A percentile compares a stretch with the other conserved stretches of the same genome.
Conservation (phyloP, 331 rosid genomes). For the Quercus tomentella region DNA sequence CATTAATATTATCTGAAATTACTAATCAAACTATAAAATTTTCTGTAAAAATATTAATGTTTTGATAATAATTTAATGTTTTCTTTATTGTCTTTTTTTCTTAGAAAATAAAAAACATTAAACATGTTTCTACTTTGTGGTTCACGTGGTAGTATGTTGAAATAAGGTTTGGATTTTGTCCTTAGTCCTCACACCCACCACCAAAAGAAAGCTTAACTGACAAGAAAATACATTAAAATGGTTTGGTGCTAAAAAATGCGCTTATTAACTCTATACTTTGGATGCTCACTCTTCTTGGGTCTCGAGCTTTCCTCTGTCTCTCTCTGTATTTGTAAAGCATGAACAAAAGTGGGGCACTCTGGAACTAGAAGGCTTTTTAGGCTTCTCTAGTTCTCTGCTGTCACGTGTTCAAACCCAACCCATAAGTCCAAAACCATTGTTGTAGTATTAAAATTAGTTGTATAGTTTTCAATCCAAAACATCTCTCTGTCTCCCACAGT, state of each 20-base stretch:
- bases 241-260: neutral
- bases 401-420: conserved; percentile 1
- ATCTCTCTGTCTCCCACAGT: conserved; percentile 15
- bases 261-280: conserved; percentile 4
- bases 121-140: neutral
- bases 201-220: neutral
- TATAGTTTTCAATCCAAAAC: too few species aligned
- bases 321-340: neutral
- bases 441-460: neutral
- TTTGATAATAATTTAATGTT: too few species aligned
- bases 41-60: too few species aligned
- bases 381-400: conserved; percentile 3
- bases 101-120: too few species aligned
- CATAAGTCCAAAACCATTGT: neutral
- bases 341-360: conserved; percentile 17
- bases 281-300: conserved; percentile 26
- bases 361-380: neutral
- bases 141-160: neutral
- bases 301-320: conserved; percentile 6
- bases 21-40: too few species aligned
- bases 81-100: too few species aligned
- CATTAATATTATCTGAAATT: too few species aligned
- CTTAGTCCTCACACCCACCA: neutral
- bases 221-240: neutral
- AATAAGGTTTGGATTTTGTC: neutral